Evolutionary conservation across 352 stramenopile genomes (phyloP).

Genomic region (Phytophthora cajani): DNA sequence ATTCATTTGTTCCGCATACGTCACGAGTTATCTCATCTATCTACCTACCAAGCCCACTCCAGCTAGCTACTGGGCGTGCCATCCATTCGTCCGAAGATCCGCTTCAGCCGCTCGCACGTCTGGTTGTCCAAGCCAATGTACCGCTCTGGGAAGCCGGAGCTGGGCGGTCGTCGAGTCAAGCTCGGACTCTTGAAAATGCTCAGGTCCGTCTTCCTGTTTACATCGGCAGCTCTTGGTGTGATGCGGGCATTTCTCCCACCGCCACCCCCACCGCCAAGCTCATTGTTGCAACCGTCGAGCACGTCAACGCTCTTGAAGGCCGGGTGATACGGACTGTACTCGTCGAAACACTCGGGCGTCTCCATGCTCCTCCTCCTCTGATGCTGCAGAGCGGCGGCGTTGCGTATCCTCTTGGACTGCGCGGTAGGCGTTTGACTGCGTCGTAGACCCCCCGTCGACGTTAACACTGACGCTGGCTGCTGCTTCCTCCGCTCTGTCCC

Average conservation of each 20-base stretch:
- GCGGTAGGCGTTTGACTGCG: constrained; percentile 17
- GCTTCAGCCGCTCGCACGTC: constrained; percentile 71
- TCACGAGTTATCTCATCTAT: too few species aligned
- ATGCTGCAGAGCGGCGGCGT: constrained; percentile 5
- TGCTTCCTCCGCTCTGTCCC: constrained; percentile 16
- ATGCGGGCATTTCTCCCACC: constrained; percentile 5
- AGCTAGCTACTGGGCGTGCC: too few species aligned
- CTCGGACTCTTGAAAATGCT: constrained; percentile 85
- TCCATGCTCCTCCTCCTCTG: constrained; percentile 21
- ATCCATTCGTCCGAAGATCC: constrained; percentile 32
- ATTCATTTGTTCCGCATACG: too few species aligned
- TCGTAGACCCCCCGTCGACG: background rate
- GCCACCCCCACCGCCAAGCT: constrained; percentile 1
- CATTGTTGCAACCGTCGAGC: constrained; percentile 46
- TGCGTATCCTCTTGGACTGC: constrained; percentile 23
- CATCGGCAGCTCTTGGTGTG: background rate
- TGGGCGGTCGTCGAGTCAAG: constrained; percentile 55
- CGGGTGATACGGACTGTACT: constrained; percentile 84
- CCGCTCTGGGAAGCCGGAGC: constrained; percentile 64
- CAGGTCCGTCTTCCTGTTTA: constrained; percentile 57
- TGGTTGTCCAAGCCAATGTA: constrained; percentile 85
- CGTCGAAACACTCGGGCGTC: constrained; percentile 72
- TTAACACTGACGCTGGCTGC: background rate
- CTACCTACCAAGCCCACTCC: too few species aligned
- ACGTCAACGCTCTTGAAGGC: constrained; percentile 54